A percentile compares a stretch with the other conserved stretches of the same genome.
These are phyloP conservation scores for Gossypium mustelinum DNA, from an alignment of 345 rosid genomes.

Conservation along the genomic window DNA sequence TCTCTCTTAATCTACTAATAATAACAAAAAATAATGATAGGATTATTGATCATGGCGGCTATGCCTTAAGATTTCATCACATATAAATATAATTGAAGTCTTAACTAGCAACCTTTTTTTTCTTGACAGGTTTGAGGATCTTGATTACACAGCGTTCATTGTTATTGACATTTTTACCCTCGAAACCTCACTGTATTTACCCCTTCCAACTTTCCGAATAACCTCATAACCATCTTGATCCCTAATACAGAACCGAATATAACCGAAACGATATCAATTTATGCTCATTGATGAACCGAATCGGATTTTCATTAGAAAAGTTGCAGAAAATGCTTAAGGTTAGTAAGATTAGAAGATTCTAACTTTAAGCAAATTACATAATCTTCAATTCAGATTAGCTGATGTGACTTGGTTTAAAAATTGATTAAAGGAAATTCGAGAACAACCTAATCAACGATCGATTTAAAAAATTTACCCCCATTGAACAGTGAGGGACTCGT, in stretches of 20 bases:
- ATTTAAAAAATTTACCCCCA: slow-evolving; percentile 38
- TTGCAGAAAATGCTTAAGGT: neutral
- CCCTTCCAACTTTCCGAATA: slow-evolving; percentile 76
- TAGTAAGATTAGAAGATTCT: neutral
- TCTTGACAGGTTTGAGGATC: slow-evolving; percentile 88
- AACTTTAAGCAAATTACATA: neutral
- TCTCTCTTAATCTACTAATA: slow-evolving; percentile 66
- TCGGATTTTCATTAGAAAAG: neutral
- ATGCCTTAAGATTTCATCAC: neutral
- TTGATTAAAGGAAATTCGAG: neutral
- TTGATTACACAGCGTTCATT: slow-evolving; percentile 70
- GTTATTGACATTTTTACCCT: slow-evolving; percentile 63
- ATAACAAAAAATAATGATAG: neutral
- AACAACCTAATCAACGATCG: neutral
- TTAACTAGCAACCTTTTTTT: slow-evolving; percentile 54
- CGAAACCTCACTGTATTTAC: slow-evolving; percentile 79
- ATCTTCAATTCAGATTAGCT: neutral
- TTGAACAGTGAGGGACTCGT: slow-evolving; percentile 64
- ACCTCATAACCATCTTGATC: slow-evolving; percentile 86
- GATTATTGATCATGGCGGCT: neutral
- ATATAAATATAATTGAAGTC: neutral
- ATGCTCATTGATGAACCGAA: neutral
- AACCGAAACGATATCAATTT: neutral
- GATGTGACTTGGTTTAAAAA: neutral
- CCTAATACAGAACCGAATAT: slow-evolving; percentile 28